Evolutionary conservation across 2,329 filamentous ascomycete species (phyloP), one percentile per base, ranked within the genome.

Genomic region (Myriosclerotinia duriaeana): DNA sequence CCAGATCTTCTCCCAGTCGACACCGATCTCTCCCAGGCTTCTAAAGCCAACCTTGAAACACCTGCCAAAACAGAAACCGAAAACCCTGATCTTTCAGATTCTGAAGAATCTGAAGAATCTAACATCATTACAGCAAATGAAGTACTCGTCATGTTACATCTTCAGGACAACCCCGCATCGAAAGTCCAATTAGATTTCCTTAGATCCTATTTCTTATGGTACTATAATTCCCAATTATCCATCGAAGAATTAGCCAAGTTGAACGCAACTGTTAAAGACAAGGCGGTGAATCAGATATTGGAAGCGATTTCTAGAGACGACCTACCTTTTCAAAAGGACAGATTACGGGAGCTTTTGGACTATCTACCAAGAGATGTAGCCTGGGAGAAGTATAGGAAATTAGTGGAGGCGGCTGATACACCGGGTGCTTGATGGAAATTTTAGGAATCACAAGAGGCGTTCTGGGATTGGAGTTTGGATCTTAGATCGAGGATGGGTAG

Each of bases 141-240:
- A 22, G 59, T 66, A 6, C 75, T 72, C 65, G 69, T 71, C 9
- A 58, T 64, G 9, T 56, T 67, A 17, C 71, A 75, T 58, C 64
- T 68, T 14, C 52, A 60, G 20, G 62, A 67, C 30, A 64, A 64
- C 53, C 64, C 64, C 14, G 30, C 61, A 22, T 69, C 69, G 8
- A 68, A 68, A n/a, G 66, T 70, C 7, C 50, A 69, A 17, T 66
- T 63, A 12, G 50, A 80, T 1, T 74, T 77, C 2, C 76, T 90
- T 1, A 82, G 85, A 17, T 81, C 86, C 1, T 91, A 90, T 72
- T 84, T 83, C 69, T 76, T 92, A 26, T 92, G 89, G 89, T 79
- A 87, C 65, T 69, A 77, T 5, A 81, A 86, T 66, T 75, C 81
- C 9, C 77, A 80, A 15, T 78, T 90, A 22, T 70, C 75, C 0